Percentiles rank a stretch among this genome's conserved stretches.
These are phyloP conservation scores for Cladosporium sp. DNA, from an alignment of 2,329 filamentous ascomycete genomes.

Conservation along the genomic window DNA sequence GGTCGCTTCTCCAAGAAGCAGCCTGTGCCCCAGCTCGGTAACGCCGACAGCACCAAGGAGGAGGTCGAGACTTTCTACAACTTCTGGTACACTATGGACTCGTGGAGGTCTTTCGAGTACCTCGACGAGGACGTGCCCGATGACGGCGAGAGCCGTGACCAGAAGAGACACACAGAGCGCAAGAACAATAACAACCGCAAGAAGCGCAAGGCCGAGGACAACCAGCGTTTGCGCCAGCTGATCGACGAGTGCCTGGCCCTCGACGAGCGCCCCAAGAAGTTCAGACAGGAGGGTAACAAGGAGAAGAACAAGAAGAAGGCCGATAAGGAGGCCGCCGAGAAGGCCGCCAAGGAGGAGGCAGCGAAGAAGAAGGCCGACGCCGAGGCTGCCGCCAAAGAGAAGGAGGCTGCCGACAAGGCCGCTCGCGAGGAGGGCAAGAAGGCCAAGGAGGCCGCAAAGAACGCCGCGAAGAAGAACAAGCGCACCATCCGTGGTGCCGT, in stretches of 20 bases:
- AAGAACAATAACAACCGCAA: conserved; percentile 97
- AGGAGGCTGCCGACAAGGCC: conserved; percentile 80
- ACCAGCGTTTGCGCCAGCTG: conserved; percentile 79
- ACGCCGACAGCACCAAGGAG: conserved; percentile 78
- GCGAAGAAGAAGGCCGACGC: conserved; percentile 79
- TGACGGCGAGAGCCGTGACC: conserved; percentile 97
- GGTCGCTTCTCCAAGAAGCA: conserved; percentile 87
- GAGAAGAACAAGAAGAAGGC: conserved; percentile 93
- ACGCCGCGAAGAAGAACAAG: conserved; percentile 99
- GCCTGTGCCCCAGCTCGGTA: conserved; percentile 81
- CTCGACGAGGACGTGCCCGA: conserved; percentile 98
- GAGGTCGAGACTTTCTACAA: conserved; percentile 97
- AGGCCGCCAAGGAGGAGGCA: conserved; percentile 81
- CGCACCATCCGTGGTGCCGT: conserved; percentile 88
- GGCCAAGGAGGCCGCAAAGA: conserved; percentile 97
- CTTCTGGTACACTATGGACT: conserved; percentile 99
- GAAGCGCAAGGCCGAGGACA: conserved; percentile 99
- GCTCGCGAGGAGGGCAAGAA: conserved; percentile 86
- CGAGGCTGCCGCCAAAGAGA: conserved; percentile 60
- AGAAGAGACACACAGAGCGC: conserved; percentile 96
- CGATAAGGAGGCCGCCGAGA: conserved; percentile 88
- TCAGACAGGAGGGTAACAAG: conserved; percentile 86
- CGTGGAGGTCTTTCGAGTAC: conserved; percentile 96
- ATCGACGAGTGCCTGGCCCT: conserved; percentile 80
- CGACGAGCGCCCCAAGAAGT: conserved; percentile 96